A percentile compares a stretch with the other conserved stretches of the same genome.
phyloP scores from a whole-genome alignment of 2,329 filamentous ascomycete genomes.

The Fusarium sp. region DNA sequence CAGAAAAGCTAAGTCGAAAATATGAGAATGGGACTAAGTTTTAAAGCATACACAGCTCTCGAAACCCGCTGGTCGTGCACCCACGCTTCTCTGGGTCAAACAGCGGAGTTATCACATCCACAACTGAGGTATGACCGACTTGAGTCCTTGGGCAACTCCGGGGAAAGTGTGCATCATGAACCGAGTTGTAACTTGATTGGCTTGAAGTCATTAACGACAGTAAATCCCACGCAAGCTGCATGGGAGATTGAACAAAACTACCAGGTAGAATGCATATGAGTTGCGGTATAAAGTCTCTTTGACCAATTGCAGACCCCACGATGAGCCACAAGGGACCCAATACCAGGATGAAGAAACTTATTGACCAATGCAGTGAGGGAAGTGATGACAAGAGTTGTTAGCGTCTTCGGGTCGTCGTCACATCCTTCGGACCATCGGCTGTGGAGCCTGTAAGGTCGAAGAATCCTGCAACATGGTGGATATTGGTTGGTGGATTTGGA shows the following conservation, averaged over 20 bases:
- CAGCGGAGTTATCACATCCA: slow-evolving; percentile 33
- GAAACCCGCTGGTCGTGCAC: slow-evolving; percentile 12
- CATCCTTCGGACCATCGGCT: slow-evolving; percentile 43
- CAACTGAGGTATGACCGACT: neutral
- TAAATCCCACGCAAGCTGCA: slow-evolving; percentile 18
- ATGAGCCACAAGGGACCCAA: neutral
- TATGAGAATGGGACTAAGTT: slow-evolving; percentile 7
- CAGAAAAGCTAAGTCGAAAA: neutral
- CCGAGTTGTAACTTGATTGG: slow-evolving; percentile 23
- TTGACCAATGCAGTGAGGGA: slow-evolving; percentile 33
- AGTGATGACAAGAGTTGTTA: slow-evolving; percentile 26
- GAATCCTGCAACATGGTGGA: slow-evolving; percentile 31
- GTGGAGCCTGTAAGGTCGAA: slow-evolving; percentile 26
- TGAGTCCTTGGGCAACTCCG: slow-evolving; percentile 1
- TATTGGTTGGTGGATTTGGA: slow-evolving; percentile 26
- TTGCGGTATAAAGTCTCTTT: slow-evolving; percentile 30
- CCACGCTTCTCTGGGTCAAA: slow-evolving; percentile 32
- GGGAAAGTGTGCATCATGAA: slow-evolving; percentile 6
- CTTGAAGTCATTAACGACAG: neutral
- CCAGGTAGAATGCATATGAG: neutral
- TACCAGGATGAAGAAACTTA: slow-evolving; percentile 19
- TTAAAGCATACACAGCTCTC: slow-evolving; percentile 16
- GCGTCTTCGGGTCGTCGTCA: slow-evolving; percentile 46
- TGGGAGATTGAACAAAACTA: slow-evolving; percentile 16
- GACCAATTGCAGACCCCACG: slow-evolving; percentile 28